phyloP scores from a whole-genome alignment of 345 rosid genomes.

The Salix udensis region DNA sequence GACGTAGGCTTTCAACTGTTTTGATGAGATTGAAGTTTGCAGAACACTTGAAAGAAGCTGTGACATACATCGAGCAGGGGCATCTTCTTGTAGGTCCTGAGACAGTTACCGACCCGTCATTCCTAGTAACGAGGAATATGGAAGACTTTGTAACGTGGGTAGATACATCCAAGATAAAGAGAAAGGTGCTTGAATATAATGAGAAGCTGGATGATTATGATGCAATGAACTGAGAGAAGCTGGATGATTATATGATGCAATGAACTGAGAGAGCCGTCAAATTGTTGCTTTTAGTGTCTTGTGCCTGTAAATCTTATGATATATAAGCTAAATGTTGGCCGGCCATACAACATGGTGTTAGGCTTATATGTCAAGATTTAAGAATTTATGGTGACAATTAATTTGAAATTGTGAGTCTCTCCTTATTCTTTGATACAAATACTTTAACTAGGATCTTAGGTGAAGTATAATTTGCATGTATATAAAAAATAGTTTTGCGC shows the following conservation, averaged over 20 bases:
- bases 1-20: constrained; percentile 75
- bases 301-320: neutral
- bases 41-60: constrained; percentile 80
- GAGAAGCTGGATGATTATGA: constrained; percentile 85
- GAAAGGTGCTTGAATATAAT: constrained; percentile 81
- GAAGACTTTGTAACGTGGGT: constrained; percentile 96
- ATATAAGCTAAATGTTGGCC: neutral
- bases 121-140: constrained; percentile 83
- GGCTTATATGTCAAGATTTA: neutral
- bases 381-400: neutral
- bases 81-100: constrained; percentile 93
- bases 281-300: neutral
- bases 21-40: constrained; percentile 70
- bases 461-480: no score
- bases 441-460: no score
- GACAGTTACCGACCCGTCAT: constrained; percentile 80
- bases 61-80: constrained; percentile 92
- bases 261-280: constrained; percentile 36
- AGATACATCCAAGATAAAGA: constrained; percentile 85
- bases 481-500: no score
- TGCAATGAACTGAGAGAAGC: constrained; percentile 46
- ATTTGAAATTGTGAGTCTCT: neutral
- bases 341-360: neutral
- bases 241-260: constrained; percentile 32
- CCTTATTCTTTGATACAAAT: neutral